Conservation (phyloP, 257 asterid genomes). For the Paulownia fortunei region DNA sequence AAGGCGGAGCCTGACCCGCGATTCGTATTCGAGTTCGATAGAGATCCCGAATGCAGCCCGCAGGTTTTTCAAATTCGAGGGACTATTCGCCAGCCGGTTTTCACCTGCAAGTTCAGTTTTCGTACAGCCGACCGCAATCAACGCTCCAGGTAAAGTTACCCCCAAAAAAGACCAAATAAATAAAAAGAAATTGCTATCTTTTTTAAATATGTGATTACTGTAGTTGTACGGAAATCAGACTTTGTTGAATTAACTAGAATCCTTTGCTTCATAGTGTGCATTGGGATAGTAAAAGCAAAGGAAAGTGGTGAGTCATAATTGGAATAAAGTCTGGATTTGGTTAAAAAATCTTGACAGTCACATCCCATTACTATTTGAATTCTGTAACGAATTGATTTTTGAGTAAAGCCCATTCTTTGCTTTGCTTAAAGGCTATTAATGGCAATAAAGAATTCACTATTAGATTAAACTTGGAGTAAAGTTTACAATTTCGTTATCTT, state of each 20-base stretch:
- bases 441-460: neutral
- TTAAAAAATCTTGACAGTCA: neutral
- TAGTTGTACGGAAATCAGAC: neutral
- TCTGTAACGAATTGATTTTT: slow-evolving; percentile 3
- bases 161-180: neutral
- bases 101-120: slow-evolving; percentile 91
- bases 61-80: slow-evolving; percentile 86
- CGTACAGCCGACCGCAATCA: slow-evolving; percentile 73
- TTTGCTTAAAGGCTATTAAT: slow-evolving; percentile 9
- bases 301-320: neutral
- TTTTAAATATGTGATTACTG: neutral
- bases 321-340: neutral
- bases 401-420: slow-evolving; percentile 16
- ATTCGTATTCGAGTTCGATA: slow-evolving; percentile 87
- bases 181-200: neutral
- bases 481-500: neutral
- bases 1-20: slow-evolving; percentile 93
- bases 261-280: neutral
- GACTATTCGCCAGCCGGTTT: slow-evolving; percentile 82
- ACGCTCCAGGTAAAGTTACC: slow-evolving; percentile 90
- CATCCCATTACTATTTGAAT: neutral
- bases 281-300: neutral
- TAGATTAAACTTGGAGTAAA: neutral
- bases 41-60: slow-evolving; percentile 91
- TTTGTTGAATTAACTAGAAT: neutral